Conservation (phyloP, 768 basidiomycete species). For the Leccinum pellstonianum region DNA sequence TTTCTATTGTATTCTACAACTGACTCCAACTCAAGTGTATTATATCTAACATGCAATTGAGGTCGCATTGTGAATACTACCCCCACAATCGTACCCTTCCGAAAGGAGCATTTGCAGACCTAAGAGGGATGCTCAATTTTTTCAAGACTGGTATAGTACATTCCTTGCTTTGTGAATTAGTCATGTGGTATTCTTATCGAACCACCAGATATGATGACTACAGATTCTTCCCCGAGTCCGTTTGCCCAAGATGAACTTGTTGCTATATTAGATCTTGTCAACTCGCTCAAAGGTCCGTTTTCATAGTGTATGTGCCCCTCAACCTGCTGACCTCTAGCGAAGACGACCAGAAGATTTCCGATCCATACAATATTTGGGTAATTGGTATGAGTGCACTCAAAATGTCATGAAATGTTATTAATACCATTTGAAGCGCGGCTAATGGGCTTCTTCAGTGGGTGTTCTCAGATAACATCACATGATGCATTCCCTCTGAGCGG, state of each 20-base stretch:
- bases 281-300: slow-evolving; percentile 12
- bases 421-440: too few species aligned
- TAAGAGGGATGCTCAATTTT: slow-evolving; percentile 18
- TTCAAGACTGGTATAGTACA: slow-evolving; percentile 11
- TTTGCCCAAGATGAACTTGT: slow-evolving; percentile 15
- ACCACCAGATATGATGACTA: slow-evolving; percentile 14
- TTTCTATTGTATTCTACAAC: too few species aligned
- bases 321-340: background rate
- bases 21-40: background rate
- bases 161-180: background rate
- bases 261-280: slow-evolving; percentile 12
- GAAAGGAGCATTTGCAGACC: slow-evolving; percentile 1
- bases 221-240: slow-evolving; percentile 18
- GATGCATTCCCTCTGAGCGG: too few species aligned
- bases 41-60: slow-evolving; percentile 1
- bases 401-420: too few species aligned
- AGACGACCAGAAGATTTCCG: slow-evolving; percentile 2
- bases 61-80: slow-evolving; percentile 21
- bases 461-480: too few species aligned
- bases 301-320: background rate
- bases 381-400: background rate
- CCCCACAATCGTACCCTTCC: slow-evolving; percentile 6
- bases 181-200: background rate
- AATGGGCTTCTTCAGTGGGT: too few species aligned
- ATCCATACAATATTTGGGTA: background rate